These are phyloP conservation scores for Aspergillus latus DNA, from an alignment of 2,329 filamentous ascomycete genomes.

Conservation along the genomic window DNA sequence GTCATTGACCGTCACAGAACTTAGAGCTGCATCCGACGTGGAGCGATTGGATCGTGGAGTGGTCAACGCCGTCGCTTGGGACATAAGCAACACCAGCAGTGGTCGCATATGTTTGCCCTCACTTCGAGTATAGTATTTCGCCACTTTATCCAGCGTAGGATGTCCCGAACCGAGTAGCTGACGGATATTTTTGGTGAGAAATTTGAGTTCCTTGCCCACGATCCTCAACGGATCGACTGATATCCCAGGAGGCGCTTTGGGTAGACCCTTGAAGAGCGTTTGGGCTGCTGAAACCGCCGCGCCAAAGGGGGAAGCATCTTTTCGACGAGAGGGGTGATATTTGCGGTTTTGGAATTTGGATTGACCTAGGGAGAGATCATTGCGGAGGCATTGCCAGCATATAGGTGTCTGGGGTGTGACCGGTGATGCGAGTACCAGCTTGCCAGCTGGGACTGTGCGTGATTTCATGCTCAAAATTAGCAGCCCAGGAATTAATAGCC, in stretches of 20 bases:
- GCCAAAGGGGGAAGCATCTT: conserved; percentile 43
- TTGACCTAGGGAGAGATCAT: conserved; percentile 32
- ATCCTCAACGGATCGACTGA: conserved; percentile 83
- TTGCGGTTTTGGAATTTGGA: conserved; percentile 33
- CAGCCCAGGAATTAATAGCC: not conserved
- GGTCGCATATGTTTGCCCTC: conserved; percentile 97
- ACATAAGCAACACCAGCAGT: conserved; percentile 94
- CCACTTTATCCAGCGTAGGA: conserved; percentile 87
- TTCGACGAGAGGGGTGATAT: conserved; percentile 43
- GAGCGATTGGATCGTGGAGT: conserved; percentile 61
- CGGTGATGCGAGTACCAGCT: conserved; percentile 36
- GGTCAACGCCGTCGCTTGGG: conserved; percentile 81
- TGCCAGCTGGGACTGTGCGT: conserved; percentile 38
- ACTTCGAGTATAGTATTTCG: conserved; percentile 96
- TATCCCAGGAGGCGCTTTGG: conserved; percentile 54
- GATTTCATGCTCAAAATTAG: conserved; percentile 36
- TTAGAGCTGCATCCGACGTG: conserved; percentile 25
- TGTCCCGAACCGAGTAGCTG: conserved; percentile 93
- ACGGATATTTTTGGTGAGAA: conserved; percentile 87
- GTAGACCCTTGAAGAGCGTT: conserved; percentile 46
- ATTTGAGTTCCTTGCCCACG: conserved; percentile 96
- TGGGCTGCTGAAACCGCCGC: conserved; percentile 55
- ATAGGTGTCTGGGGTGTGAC: conserved; percentile 31
- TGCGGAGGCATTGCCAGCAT: conserved; percentile 44
- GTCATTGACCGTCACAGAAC: conserved; percentile 52